Base-by-base conservation (phyloP, 2,329 filamentous ascomycete species). In the Thermoascus crustaceus region DNA sequence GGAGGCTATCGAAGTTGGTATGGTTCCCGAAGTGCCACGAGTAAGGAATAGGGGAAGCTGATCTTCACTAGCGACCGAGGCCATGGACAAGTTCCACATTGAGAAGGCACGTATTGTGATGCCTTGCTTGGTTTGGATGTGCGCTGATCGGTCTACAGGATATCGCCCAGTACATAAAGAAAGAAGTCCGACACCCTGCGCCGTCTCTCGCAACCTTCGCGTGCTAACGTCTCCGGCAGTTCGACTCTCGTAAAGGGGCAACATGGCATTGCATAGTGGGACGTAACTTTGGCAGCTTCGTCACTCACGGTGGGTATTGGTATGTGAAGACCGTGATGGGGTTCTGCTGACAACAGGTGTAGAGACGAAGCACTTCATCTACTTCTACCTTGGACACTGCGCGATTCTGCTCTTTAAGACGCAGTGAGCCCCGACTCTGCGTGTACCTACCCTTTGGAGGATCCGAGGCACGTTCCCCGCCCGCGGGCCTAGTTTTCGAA, bases 281-380 rank as follows among this genome's bases (percentile, higher is more conserved):
- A 45, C 78, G 91, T 50, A 96, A 98, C 73, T 98, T 98, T 68
- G 91, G 91, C 52, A 96, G 89, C 68, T 98, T 96, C 53, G 91
- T 98, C 34, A 98, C 91, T 25, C 91, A 98, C 58, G 88, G 88
- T 94, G 75, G 42, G 76, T 44, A 34, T 21, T n/a, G n/a, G n/a
- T n/a, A n/a, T n/a, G n/a, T n/a, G n/a, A n/a, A n/a, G n/a, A n/a
- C n/a, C n/a, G n/a, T n/a, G n/a, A n/a, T n/a, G n/a, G n/a, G n/a
- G 31, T 29, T 32, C 5, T 19, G 11, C 35, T 35, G 37, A 55
- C 45, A 14, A 38, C 30, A 31, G 3, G 6, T 26, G 23, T 68
- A 95, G 91, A 96, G 66, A 96, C 91, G 18, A 96, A 96, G 71
- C 91, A 98, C 67, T 98, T 98, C 72, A 95, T 98, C 63, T 98